A percentile compares a stretch with the other conserved stretches of the same genome.
Evolutionary conservation across 495 filamentous ascomycete genomes (phyloP).

Genomic region (Lentithecium fluviatile): DNA sequence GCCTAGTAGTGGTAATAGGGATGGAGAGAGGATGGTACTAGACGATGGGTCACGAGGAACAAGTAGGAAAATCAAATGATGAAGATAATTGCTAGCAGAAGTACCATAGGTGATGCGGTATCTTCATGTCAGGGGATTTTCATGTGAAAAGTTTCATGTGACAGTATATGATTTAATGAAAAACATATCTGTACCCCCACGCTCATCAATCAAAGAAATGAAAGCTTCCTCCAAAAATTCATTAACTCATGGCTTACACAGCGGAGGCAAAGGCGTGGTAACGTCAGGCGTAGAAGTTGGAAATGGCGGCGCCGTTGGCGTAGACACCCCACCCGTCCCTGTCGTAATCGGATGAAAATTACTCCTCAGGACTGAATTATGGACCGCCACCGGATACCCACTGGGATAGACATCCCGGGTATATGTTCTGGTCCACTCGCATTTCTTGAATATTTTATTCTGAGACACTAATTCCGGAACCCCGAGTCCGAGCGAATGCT

Average conservation of each 20-base stretch:
- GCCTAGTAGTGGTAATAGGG: too few species aligned
- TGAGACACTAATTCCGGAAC: constrained; percentile 4
- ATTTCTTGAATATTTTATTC: constrained; percentile 12
- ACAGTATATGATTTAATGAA: too few species aligned
- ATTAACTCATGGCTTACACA: constrained; percentile 5
- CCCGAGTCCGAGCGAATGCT: constrained; percentile 6
- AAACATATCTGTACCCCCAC: too few species aligned
- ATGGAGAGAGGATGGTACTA: too few species aligned
- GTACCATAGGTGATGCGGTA: too few species aligned
- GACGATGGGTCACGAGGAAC: too few species aligned
- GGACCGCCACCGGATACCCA: constrained; percentile 8
- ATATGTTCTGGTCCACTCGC: constrained; percentile 15
- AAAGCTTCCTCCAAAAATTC: neutral
- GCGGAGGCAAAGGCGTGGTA: constrained; percentile 8
- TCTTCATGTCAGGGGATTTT: too few species aligned
- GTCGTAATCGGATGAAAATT: constrained; percentile 11
- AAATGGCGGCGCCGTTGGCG: constrained; percentile 1
- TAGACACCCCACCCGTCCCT: constrained; percentile 7
- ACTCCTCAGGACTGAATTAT: neutral
- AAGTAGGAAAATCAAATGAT: too few species aligned
- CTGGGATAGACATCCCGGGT: constrained; percentile 4
- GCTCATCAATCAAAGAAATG: too few species aligned
- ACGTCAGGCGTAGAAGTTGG: constrained; percentile 16
- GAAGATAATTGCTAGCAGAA: too few species aligned
- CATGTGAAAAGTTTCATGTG: too few species aligned